Evolutionary conservation across 2,329 filamentous ascomycete genomes (phyloP), one percentile per base, ranked within the genome.

Genomic region (Penicillium capsulatum): DNA sequence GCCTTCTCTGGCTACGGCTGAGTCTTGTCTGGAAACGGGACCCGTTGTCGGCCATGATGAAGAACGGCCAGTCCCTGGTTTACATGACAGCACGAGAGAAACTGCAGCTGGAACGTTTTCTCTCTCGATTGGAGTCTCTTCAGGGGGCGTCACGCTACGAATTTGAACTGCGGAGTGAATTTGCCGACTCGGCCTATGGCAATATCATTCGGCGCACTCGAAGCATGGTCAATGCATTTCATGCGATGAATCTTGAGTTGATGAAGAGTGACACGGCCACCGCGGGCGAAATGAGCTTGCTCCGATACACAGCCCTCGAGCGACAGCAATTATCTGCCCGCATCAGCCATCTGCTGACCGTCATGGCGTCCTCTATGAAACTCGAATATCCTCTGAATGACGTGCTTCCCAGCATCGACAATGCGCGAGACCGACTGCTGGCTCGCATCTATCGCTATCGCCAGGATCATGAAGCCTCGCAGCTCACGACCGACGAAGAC

Each of bases 11-110:
- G 78, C 75, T 98, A 5, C 86, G 94, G 42, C 90, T 98, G 81
- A 87, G 89, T 11, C 75, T 98, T 22, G 90, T 97, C 50, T 98
- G 92, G 92, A 94, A 91, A 67, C 81, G 90, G 31, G 91, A 94
- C 7, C 92, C 92, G 0, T 71, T 98, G 16, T 83, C 85, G 3
- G 79, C 83, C 5, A 75, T 95, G 39, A 69, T 81, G 1, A 74
- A 81, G 31, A 79, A 74, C 43, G 47, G 53, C n/a, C 70, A 78
- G 3, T 67, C 75, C 24, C 59, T 70, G 39, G 79, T 81, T 4
- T 97, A 94, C 62, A 89, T 96, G 77, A 83, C 83, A 47, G 78
- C 89, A n/a, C 79, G 83, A 24, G 92, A 97, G 65, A 90, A 95
- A 60, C 79, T 85, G 3, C 84, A 89, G 29, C 76, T 98, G 38